Percentiles rank a stretch among this genome's conserved stretches.
Evolutionary conservation across 257 asterid species (phyloP).

Genomic region (Paulownia fortunei): DNA sequence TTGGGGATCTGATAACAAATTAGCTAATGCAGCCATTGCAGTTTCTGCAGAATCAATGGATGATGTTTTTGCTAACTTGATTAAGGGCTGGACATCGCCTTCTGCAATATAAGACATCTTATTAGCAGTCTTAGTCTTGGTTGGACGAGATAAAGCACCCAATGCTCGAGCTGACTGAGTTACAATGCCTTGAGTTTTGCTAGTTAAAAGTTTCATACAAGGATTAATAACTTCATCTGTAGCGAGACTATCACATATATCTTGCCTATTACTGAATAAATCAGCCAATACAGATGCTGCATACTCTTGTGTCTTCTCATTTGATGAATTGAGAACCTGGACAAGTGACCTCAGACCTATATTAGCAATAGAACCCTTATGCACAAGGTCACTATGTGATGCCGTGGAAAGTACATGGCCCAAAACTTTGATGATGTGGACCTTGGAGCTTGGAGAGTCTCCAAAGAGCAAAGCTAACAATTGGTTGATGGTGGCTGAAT

Average conservation of each 20-base stretch:
- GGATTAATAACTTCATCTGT: constrained; percentile 71
- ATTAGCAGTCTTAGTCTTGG: constrained; percentile 44
- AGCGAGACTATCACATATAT: constrained; percentile 71
- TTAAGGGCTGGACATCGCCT: constrained; percentile 71
- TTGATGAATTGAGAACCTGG: constrained; percentile 75
- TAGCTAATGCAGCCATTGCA: constrained; percentile 82
- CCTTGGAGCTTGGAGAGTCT: constrained; percentile 72
- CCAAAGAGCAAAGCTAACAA: constrained; percentile 69
- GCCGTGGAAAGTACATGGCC: constrained; percentile 87
- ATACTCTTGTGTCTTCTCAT: constrained; percentile 69
- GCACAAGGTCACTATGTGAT: constrained; percentile 66
- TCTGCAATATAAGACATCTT: constrained; percentile 68
- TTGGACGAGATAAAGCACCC: constrained; percentile 74
- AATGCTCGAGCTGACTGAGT: constrained; percentile 80
- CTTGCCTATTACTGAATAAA: constrained; percentile 63
- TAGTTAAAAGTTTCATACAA: constrained; percentile 67
- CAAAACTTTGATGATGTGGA: constrained; percentile 61
- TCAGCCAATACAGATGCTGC: constrained; percentile 82
- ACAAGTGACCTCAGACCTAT: constrained; percentile 78
- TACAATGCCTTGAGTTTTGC: constrained; percentile 66
- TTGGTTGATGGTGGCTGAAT: constrained; percentile 63
- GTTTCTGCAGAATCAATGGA: constrained; percentile 78
- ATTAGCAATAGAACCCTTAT: constrained; percentile 62
- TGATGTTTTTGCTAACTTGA: constrained; percentile 75
- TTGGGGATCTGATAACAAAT: constrained; percentile 68